These are phyloP conservation scores for Calonectria pteridis DNA, from an alignment of 2,329 filamentous ascomycete species.

Conservation along the genomic window DNA sequence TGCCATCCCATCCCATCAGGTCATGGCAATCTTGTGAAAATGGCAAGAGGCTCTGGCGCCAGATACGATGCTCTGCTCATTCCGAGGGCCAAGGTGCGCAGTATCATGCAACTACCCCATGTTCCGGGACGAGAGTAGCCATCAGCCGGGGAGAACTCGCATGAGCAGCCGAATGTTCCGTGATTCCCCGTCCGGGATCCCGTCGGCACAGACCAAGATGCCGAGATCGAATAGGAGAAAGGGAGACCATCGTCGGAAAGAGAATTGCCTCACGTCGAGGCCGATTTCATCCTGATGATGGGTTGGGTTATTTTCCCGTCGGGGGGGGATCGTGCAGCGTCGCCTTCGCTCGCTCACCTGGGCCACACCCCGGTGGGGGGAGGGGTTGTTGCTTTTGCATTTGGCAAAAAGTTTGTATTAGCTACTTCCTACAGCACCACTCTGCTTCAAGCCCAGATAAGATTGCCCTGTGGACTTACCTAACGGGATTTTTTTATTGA, in stretches of 20 bases:
- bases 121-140: not conserved
- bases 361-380: not conserved
- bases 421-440: too few species aligned
- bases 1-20: too few species aligned
- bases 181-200: not conserved
- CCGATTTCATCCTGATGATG: not conserved
- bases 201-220: slow-evolving; percentile 6
- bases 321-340: not conserved
- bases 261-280: slow-evolving; percentile 6
- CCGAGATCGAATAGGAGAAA: slow-evolving; percentile 7
- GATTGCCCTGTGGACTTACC: not conserved
- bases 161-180: not conserved
- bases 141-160: not conserved
- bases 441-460: not conserved
- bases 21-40: not conserved
- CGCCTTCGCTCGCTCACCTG: not conserved
- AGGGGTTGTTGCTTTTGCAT: not conserved
- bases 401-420: not conserved
- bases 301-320: not conserved
- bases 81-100: not conserved
- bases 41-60: not conserved
- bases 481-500: not conserved
- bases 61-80: not conserved
- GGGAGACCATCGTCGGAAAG: not conserved
- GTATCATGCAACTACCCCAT: not conserved